A percentile compares a stretch with the other conserved stretches of the same genome.
These are phyloP conservation scores for Aspergillus puulaauensis DNA, from an alignment of 2,329 filamentous ascomycete species.

Conservation along the genomic window DNA sequence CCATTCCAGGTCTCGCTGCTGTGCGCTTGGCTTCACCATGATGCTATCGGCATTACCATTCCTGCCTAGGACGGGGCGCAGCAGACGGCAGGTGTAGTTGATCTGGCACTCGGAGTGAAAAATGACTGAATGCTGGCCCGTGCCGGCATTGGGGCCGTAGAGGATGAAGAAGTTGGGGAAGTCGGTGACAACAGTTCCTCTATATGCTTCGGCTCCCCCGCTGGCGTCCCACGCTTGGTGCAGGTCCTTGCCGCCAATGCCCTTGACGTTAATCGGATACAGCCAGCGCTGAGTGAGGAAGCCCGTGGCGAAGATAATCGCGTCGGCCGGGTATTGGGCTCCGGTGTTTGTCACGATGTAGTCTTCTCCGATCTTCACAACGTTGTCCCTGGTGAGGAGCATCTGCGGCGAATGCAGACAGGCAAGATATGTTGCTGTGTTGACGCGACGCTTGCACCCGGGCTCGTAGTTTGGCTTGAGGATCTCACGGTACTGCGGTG, in stretches of 20 bases:
- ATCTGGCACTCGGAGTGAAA: slow-evolving; percentile 21
- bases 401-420: neutral
- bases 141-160: slow-evolving; percentile 16
- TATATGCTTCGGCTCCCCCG: slow-evolving; percentile 30
- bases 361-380: slow-evolving; percentile 14
- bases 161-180: slow-evolving; percentile 19
- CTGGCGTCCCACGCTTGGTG: slow-evolving; percentile 25
- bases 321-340: slow-evolving; percentile 20
- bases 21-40: slow-evolving; percentile 14
- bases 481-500: neutral
- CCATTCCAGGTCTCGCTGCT: slow-evolving; percentile 15
- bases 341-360: slow-evolving; percentile 6
- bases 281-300: slow-evolving; percentile 37
- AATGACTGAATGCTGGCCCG: slow-evolving; percentile 19
- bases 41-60: slow-evolving; percentile 8
- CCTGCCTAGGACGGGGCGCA: slow-evolving; percentile 7
- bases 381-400: slow-evolving; percentile 1
- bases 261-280: slow-evolving; percentile 31
- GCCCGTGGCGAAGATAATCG: slow-evolving; percentile 34
- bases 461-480: neutral
- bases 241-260: slow-evolving; percentile 19
- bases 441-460: neutral
- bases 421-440: neutral
- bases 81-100: slow-evolving; percentile 16
- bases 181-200: slow-evolving; percentile 17